Percentiles rank a stretch among this genome's conserved stretches.
Conservation (phyloP, 495 filamentous ascomycete genomes). For the Rhypophila decipiens region DNA sequence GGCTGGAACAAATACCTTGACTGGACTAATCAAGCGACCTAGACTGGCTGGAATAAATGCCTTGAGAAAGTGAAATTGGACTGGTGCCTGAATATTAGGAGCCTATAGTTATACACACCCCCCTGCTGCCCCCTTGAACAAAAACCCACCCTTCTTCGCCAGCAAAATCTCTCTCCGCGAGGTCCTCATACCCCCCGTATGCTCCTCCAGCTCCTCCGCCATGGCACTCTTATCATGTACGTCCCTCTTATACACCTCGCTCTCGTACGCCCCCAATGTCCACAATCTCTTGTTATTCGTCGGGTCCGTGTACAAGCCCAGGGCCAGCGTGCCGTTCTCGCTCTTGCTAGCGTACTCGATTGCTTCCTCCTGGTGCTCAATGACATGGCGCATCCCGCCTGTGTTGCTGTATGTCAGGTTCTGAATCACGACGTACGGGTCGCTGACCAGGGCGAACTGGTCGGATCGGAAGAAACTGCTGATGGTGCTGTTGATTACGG, state of each 20-base stretch:
- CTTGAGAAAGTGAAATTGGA: no score
- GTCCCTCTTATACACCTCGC: conserved; percentile 6
- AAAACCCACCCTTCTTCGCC: conserved; percentile 6
- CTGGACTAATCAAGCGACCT: no score
- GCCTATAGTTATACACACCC: no score
- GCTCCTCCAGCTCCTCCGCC: conserved; percentile 5
- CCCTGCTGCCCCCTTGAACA: conserved; percentile 6
- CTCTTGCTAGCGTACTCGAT: conserved; percentile 1
- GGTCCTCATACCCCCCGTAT: conserved; percentile 8
- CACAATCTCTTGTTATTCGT: conserved; percentile 1
- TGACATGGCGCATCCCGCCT: conserved; percentile 7
- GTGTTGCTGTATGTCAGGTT: background rate
- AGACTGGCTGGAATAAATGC: no score
- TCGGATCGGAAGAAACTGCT: conserved; percentile 7
- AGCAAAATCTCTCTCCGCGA: conserved; percentile 1
- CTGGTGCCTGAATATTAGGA: no score
- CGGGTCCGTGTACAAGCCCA: conserved; percentile 8
- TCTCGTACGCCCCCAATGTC: conserved; percentile 8
- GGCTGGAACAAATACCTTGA: no score
- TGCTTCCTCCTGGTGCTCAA: conserved; percentile 9
- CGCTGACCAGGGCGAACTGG: conserved; percentile 7
- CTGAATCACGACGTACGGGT: conserved; percentile 10
- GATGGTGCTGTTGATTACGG: conserved; percentile 3
- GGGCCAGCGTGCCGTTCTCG: conserved; percentile 5
- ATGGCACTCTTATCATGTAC: conserved; percentile 5